These are phyloP conservation scores for Onygenales sp. DNA, from an alignment of 2,329 filamentous ascomycete genomes.

Conservation along the genomic window DNA sequence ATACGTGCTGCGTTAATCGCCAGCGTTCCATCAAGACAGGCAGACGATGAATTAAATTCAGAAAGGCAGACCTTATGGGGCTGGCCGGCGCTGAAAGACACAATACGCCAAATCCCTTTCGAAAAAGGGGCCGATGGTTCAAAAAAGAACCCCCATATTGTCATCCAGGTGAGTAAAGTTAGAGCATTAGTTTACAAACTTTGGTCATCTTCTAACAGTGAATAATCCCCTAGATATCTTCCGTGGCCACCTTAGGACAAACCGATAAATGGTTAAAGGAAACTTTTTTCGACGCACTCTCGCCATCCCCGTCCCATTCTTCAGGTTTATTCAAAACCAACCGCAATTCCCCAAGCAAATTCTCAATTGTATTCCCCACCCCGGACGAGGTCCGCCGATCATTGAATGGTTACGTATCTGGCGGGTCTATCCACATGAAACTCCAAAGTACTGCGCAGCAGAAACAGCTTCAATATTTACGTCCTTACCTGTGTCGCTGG, in stretches of 20 bases:
- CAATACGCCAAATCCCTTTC: slow-evolving; percentile 47
- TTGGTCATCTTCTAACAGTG: too few relatives aligned
- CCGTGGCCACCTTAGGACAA: slow-evolving; percentile 67
- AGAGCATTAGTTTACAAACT: too few relatives aligned
- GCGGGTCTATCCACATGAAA: slow-evolving; percentile 74
- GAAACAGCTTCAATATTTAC: slow-evolving; percentile 65
- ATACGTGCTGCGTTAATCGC: slow-evolving; percentile 65
- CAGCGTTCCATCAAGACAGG: slow-evolving; percentile 63
- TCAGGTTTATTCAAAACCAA: slow-evolving; percentile 3
- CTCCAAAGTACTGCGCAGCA: slow-evolving; percentile 58
- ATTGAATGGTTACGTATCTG: slow-evolving; percentile 68
- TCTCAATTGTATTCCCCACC: slow-evolving; percentile 73
- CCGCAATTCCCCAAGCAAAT: slow-evolving; percentile 29
- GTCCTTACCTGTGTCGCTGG: slow-evolving; percentile 67
- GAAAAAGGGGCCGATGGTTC: slow-evolving; percentile 19
- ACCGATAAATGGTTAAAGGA: slow-evolving; percentile 63
- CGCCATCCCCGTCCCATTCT: slow-evolving; percentile 12
- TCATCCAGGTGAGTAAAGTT: slow-evolving; percentile 23
- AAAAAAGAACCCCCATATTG: slow-evolving; percentile 24
- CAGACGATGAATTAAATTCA: slow-evolving; percentile 33
- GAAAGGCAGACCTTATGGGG: slow-evolving; percentile 57
- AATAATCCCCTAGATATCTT: slow-evolving; percentile 56
- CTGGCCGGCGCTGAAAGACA: slow-evolving; percentile 58
- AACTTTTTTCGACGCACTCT: slow-evolving; percentile 46
- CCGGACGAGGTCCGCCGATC: slow-evolving; percentile 66